Conservation (phyloP, 2,329 filamentous ascomycete genomes). For the Aspergillus ustus region DNA sequence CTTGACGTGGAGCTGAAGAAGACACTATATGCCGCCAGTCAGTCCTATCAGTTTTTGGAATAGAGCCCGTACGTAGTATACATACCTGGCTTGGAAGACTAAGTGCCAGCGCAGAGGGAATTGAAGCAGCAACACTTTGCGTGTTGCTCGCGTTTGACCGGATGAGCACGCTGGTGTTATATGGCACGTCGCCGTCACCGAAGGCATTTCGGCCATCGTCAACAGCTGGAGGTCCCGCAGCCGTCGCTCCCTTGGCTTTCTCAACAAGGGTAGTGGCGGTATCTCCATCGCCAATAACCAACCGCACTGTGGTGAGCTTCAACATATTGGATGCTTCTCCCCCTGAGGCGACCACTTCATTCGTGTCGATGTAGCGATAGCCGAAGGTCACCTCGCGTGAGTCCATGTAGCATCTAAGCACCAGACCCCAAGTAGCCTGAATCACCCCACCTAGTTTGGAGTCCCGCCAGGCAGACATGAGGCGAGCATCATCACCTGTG, state of each 20-base stretch:
- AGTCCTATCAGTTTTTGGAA: neutral
- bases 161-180: slow-evolving; percentile 43
- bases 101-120: slow-evolving; percentile 33
- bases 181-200: slow-evolving; percentile 30
- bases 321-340: slow-evolving; percentile 18
- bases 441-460: slow-evolving; percentile 34
- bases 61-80: neutral
- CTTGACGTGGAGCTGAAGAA: slow-evolving; percentile 43
- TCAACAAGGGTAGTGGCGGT: slow-evolving; percentile 34
- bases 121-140: slow-evolving; percentile 19
- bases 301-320: slow-evolving; percentile 27
- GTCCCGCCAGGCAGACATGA: slow-evolving; percentile 37
- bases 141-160: slow-evolving; percentile 33
- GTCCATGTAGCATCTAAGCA: slow-evolving; percentile 51
- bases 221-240: slow-evolving; percentile 17
- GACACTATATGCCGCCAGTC: slow-evolving; percentile 33
- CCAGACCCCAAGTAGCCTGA: slow-evolving; percentile 52
- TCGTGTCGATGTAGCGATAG: slow-evolving; percentile 38
- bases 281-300: slow-evolving; percentile 36
- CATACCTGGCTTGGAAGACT: slow-evolving; percentile 40
- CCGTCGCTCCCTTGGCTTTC: slow-evolving; percentile 26
- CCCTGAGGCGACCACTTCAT: slow-evolving; percentile 14
- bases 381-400: slow-evolving; percentile 55
- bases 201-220: slow-evolving; percentile 14
- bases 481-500: slow-evolving; percentile 33